Evolutionary conservation across 371 early-diverging fungal genomes (phyloP), one percentile per base, ranked within the genome.

Genomic region (Mortierella sp.): DNA sequence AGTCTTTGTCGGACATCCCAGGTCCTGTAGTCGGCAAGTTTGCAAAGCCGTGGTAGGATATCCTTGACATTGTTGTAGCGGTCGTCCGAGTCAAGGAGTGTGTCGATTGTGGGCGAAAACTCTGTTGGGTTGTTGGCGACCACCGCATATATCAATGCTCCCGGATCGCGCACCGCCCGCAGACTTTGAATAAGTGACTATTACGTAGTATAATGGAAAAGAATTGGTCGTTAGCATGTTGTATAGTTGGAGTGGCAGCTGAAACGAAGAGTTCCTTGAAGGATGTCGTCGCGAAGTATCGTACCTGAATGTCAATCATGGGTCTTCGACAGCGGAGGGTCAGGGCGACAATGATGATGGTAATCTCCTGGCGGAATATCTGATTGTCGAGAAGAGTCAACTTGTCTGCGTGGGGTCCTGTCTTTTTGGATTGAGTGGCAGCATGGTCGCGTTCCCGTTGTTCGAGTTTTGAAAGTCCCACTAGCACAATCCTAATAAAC

Each of bases 1-100:
- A 83, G 74, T 31, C 67, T 64, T 45, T 83, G 84, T 39, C 84
- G 79, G 2, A 83, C 64, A 63, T 70, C 64, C 79, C 84, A 83
- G 16, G 76, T 79, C 41, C 76, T 68, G 65, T 83, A 73, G 11
- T 68, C 73, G 13, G 75, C 84, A 29, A 83, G 63, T 29, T 79
- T 78, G 48, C 84, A 83, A 19, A 83, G 71, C 11, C 73, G 50
- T 0, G 72, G 63, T 6, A 83, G 64, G 11, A 83, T 79, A 19
- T 73, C 43, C 16, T 72, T 83, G 5, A 76, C 61, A 26, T 65
- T 79, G 45, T 43, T 64, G 48, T 47, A 53, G 22, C 43, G 68
- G n/a, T 70, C 73, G 16, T 66, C 64, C 16, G 78, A 26, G 14
- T 67, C 69, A 2, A 83, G 69, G 26, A 83, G 64, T 16, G 73